Evolutionary conservation across 208 protist species (phyloP), one percentile per base, ranked within the genome.

Genomic region (Acanthamoeba castellanii): DNA sequence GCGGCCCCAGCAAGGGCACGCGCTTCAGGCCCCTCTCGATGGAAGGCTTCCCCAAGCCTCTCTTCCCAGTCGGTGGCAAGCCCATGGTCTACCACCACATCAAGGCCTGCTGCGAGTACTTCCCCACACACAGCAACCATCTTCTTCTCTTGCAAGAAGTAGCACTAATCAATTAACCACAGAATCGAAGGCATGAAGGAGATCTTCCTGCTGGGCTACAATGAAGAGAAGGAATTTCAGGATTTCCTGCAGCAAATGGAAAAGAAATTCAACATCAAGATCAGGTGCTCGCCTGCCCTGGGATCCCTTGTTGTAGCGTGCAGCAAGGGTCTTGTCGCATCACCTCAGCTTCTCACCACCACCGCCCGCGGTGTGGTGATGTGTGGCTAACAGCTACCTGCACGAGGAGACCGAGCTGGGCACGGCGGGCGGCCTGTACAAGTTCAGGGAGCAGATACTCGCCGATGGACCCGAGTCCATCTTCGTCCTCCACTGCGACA

Each of bases 61-160:
- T 97, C 11, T 97, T 97, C 27, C 96, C 96, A 34, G 72, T 97
- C 22, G 96, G 92, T 55, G 96, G 96, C 45, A 96, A 96, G 92
- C 95, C 96, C 68, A 96, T 97, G 94, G 82, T 97, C 42, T 96
- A 95, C 82, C 96, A 97, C 72, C 96, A 97, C 45, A 95, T 95
- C 52, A 88, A 92, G 59, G 94, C 94, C 30, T 95, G 94, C 32
- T 89, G 61, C 47, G 47, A 57, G 91, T 94, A 87, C 68, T 68
- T 25, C 25, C 27, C 42, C 32, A 32, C 47, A 7, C 55, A 61
- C 3, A 3, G 55, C 55, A n/a, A n/a, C n/a, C n/a, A n/a, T n/a
- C n/a, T n/a, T n/a, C n/a, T n/a, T n/a, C n/a, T n/a, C n/a, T n/a
- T n/a, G n/a, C n/a, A n/a, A n/a, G n/a, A n/a, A n/a, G n/a, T n/a